These are phyloP conservation scores for Crithidia fasciculata DNA, from an alignment of 208 protist genomes.

Conservation along the genomic window DNA sequence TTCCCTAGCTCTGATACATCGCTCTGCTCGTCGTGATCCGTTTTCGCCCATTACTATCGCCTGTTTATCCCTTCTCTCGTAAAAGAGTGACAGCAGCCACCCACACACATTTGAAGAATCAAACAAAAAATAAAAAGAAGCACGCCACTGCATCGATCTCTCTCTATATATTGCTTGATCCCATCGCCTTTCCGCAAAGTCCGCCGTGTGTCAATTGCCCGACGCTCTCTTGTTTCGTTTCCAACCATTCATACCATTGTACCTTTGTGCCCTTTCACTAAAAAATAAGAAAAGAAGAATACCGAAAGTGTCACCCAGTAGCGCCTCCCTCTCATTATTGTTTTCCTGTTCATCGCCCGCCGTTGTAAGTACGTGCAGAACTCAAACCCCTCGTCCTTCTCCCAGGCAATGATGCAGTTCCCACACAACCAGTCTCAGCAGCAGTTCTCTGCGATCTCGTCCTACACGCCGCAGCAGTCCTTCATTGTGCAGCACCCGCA, in stretches of 20 bases:
- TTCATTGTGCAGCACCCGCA: conserved; percentile 44
- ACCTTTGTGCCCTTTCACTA: neutral
- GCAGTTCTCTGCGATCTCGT: conserved; percentile 43
- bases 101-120: no score
- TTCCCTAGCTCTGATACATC: neutral
- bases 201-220: neutral
- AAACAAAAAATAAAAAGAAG: neutral
- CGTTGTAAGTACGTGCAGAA: conserved; percentile 33
- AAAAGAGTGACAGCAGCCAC: no score
- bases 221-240: conserved; percentile 1
- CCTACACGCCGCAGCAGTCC: conserved; percentile 37
- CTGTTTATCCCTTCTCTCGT: neutral
- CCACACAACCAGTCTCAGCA: conserved; percentile 36
- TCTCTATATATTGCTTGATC: no score
- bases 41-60: neutral
- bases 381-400: conserved; percentile 7
- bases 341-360: no score
- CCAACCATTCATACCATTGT: neutral
- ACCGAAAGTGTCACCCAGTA: no score
- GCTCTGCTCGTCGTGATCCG: neutral
- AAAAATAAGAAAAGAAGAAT: no score
- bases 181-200: neutral
- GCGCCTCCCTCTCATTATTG: neutral
- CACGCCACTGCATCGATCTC: no score
- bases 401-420: conserved; percentile 41